A percentile compares a stretch with the other conserved stretches of the same genome.
Conservation (phyloP, 192 early-diverging fungal species). For the Mortierella alpina region DNA sequence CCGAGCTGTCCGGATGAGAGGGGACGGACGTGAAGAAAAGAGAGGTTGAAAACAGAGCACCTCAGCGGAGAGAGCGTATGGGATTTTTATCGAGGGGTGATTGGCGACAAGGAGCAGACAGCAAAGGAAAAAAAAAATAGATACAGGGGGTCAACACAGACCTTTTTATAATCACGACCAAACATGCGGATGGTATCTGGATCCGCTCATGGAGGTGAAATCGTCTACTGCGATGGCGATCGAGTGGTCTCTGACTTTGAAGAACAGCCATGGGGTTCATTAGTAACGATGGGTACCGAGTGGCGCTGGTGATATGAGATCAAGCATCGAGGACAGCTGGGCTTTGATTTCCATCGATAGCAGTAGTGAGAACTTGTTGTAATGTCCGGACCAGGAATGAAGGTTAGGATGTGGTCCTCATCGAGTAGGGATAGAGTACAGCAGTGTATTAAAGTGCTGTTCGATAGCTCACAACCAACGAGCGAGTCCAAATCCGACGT, state of each 20-base stretch:
- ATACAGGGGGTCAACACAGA: not conserved
- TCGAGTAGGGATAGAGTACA: too few species aligned
- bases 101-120: conserved; percentile 13
- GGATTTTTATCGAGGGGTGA: conserved; percentile 3
- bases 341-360: not conserved
- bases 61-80: not conserved
- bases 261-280: not conserved
- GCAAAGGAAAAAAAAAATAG: not conserved
- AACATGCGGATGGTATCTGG: not conserved
- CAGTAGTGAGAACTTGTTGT: not conserved
- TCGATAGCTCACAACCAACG: not conserved
- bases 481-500: not conserved
- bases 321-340: not conserved
- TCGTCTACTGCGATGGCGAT: not conserved
- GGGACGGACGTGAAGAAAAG: not conserved
- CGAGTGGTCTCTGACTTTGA: conserved; percentile 14
- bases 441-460: not conserved
- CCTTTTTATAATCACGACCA: not conserved
- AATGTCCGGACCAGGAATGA: not conserved
- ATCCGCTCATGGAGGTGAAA: conserved; percentile 13
- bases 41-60: not conserved
- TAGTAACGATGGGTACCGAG: too few species aligned
- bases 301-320: not conserved
- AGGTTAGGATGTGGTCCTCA: not conserved
- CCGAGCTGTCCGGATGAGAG: not conserved